Conservation (phyloP, 75 land plant species). For the Picea glauca region DNA sequence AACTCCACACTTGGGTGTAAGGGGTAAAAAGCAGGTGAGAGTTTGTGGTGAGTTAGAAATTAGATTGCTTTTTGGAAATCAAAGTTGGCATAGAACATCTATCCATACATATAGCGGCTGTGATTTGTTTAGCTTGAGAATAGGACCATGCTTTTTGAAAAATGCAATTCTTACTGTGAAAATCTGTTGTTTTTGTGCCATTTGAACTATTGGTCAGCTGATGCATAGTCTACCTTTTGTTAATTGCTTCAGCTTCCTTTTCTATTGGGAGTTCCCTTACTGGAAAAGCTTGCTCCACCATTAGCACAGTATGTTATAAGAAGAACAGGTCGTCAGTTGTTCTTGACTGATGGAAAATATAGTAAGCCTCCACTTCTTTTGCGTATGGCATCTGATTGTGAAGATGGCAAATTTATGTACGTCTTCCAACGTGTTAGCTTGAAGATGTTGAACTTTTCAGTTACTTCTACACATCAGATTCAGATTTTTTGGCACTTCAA, state of each 20-base stretch:
- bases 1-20: conserved; percentile 93
- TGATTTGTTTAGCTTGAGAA: conserved; percentile 2
- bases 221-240: conserved; percentile 8
- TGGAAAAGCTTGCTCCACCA: conserved; percentile 90
- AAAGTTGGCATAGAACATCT: neutral
- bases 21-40: conserved; percentile 88
- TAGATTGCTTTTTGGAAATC: neutral
- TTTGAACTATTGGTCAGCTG: neutral
- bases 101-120: neutral
- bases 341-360: conserved; percentile 85
- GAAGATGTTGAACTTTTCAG: neutral
- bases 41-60: neutral
- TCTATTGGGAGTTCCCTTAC: conserved; percentile 76
- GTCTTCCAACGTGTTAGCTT: conserved; percentile 10
- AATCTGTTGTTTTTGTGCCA: neutral
- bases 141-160: neutral
- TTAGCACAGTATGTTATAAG: conserved; percentile 75
- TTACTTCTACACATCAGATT: neutral
- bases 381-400: conserved; percentile 82
- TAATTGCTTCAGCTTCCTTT: conserved; percentile 73
- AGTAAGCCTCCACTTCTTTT: conserved; percentile 79
- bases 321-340: conserved; percentile 84
- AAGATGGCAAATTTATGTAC: conserved; percentile 83
- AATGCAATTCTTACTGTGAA: neutral
- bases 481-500: neutral